These are phyloP conservation scores for Stygiomarasmius scandens DNA, from an alignment of 1,284 basidiomycete genomes.

Conservation along the genomic window DNA sequence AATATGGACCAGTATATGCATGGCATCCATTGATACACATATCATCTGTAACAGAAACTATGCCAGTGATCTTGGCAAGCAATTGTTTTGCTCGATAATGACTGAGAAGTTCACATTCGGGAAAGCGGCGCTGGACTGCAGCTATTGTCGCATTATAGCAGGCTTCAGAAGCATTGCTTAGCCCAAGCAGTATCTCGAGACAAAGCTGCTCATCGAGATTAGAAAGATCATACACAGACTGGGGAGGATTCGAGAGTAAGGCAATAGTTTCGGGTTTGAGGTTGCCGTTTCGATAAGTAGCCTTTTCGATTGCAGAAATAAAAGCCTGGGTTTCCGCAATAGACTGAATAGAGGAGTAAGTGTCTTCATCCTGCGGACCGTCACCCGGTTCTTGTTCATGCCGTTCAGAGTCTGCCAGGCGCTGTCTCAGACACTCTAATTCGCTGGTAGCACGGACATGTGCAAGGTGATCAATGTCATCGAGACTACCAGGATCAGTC, in stretches of 20 bases:
- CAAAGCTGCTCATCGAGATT: constrained; percentile 26
- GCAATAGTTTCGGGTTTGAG: constrained; percentile 21
- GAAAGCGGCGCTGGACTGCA: constrained; percentile 21
- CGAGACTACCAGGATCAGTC: too few relatives aligned
- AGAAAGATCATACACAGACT: constrained; percentile 19
- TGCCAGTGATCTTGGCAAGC: constrained; percentile 28
- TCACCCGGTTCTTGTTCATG: background rate
- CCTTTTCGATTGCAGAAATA: constrained; percentile 20
- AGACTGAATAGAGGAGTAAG: background rate
- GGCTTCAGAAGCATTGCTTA: constrained; percentile 24
- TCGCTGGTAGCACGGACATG: too few relatives aligned
- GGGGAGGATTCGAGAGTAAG: constrained; percentile 23
- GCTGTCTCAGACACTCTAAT: too few relatives aligned
- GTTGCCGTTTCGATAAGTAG: constrained; percentile 28
- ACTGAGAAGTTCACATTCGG: constrained; percentile 26
- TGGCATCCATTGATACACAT: constrained; percentile 36
- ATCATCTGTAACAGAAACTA: constrained; percentile 26
- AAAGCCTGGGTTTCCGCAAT: constrained; percentile 26
- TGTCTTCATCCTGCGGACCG: background rate
- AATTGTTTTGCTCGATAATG: constrained; percentile 25
- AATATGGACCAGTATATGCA: constrained; percentile 34
- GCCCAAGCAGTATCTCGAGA: constrained; percentile 28
- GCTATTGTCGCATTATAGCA: constrained; percentile 21
- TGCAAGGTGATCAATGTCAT: too few relatives aligned
- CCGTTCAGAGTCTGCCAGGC: background rate